phyloP scores from a whole-genome alignment of 306 rosid genomes.

The Carpinus fangiana region DNA sequence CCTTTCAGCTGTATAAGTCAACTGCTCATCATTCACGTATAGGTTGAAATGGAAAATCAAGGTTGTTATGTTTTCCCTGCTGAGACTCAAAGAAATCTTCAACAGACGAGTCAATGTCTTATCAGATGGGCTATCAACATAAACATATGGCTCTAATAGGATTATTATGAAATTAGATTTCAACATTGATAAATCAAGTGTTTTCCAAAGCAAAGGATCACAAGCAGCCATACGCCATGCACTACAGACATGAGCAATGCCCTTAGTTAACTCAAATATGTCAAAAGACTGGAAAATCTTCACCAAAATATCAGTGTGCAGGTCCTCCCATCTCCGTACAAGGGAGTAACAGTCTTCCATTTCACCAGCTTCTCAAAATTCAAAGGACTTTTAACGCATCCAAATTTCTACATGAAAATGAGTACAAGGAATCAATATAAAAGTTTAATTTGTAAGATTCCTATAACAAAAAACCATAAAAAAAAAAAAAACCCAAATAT shows the following conservation, averaged over 20 bases:
- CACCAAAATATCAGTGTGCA: conserved; percentile 67
- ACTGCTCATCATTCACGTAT: conserved; percentile 64
- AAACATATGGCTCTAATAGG: conserved; percentile 74
- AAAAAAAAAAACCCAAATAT: neutral
- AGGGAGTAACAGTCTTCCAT: conserved; percentile 50
- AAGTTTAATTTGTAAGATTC: conserved; percentile 16
- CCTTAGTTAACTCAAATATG: conserved; percentile 57
- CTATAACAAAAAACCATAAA: neutral
- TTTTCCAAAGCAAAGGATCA: conserved; percentile 76
- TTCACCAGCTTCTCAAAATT: conserved; percentile 32
- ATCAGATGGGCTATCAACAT: conserved; percentile 66
- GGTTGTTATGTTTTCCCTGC: conserved; percentile 49
- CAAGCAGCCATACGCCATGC: conserved; percentile 69
- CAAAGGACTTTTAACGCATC: conserved; percentile 24
- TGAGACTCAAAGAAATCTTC: conserved; percentile 68
- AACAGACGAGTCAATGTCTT: conserved; percentile 47
- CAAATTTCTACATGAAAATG: conserved; percentile 28
- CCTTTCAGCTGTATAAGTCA: conserved; percentile 87
- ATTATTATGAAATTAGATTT: conserved; percentile 70
- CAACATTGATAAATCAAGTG: conserved; percentile 71
- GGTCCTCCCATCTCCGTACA: conserved; percentile 67
- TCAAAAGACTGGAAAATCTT: conserved; percentile 68
- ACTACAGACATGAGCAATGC: conserved; percentile 73
- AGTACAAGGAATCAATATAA: conserved; percentile 2
- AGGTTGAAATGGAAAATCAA: conserved; percentile 74